Evolutionary conservation across 805 yeast genomes (phyloP).

Genomic region (Middelhovenomyces tepae): DNA sequence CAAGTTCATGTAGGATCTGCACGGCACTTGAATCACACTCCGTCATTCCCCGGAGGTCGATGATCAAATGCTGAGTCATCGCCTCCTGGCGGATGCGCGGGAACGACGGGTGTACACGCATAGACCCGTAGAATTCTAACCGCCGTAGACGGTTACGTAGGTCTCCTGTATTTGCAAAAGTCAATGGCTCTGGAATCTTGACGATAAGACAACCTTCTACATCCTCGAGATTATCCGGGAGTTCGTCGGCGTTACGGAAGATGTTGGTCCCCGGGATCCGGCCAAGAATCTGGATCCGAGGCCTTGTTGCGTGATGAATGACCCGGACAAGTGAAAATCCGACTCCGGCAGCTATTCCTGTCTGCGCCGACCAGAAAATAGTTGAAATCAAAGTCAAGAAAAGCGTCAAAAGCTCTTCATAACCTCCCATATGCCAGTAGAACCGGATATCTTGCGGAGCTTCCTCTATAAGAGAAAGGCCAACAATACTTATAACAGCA

Average conservation of each 20-base stretch:
- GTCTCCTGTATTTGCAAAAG: slow-evolving; percentile 79
- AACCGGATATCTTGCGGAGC: slow-evolving; percentile 71
- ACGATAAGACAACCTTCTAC: slow-evolving; percentile 70
- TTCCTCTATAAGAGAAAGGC: slow-evolving; percentile 68
- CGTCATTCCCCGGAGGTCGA: slow-evolving; percentile 78
- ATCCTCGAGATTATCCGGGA: slow-evolving; percentile 34
- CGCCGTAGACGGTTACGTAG: slow-evolving; percentile 57
- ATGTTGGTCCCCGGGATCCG: slow-evolving; percentile 51
- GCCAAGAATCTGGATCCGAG: slow-evolving; percentile 77
- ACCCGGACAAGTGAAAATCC: slow-evolving; percentile 72
- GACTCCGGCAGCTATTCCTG: slow-evolving; percentile 84
- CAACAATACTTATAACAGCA: slow-evolving; percentile 72
- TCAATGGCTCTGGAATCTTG: slow-evolving; percentile 79
- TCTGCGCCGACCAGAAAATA: slow-evolving; percentile 69
- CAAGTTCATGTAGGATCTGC: slow-evolving; percentile 56
- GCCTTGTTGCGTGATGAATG: slow-evolving; percentile 67
- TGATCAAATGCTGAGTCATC: slow-evolving; percentile 48
- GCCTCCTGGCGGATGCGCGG: slow-evolving; percentile 41
- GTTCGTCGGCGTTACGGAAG: slow-evolving; percentile 65
- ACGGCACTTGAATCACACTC: slow-evolving; percentile 73
- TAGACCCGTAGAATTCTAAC: slow-evolving; percentile 69
- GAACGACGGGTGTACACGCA: slow-evolving; percentile 66
- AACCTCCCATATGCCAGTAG: slow-evolving; percentile 66
- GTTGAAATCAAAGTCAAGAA: slow-evolving; percentile 56
- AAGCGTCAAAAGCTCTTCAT: slow-evolving; percentile 64